Conservation (phyloP, 768 basidiomycete genomes). For the Boletus rex-veris region DNA sequence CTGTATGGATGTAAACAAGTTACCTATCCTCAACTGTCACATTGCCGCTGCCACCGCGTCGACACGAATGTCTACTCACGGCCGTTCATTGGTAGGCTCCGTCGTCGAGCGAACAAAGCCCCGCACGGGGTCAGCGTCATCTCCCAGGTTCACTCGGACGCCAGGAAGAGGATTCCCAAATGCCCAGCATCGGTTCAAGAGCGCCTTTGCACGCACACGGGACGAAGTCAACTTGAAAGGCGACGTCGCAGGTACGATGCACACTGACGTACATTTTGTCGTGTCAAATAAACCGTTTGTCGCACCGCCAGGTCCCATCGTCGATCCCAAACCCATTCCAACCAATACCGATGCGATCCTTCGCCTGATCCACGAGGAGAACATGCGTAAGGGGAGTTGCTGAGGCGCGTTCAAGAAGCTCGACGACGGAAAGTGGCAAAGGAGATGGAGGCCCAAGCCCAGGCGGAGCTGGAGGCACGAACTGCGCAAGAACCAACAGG, state of each 20-base stretch:
- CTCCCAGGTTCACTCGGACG: constrained; percentile 16
- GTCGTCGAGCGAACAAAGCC: constrained; percentile 41
- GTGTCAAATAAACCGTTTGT: constrained; percentile 20
- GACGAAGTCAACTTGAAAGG: constrained; percentile 29
- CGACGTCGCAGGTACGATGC: constrained; percentile 19
- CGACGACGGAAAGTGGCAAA: constrained; percentile 13
- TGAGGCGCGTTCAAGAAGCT: constrained; percentile 38
- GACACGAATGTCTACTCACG: constrained; percentile 20
- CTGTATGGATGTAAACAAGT: too few species aligned
- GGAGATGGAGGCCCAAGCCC: not conserved
- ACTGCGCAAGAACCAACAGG: not conserved
- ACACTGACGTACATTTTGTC: constrained; percentile 19
- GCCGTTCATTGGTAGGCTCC: constrained; percentile 39
- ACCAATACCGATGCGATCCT: constrained; percentile 44
- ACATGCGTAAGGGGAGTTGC: constrained; percentile 52
- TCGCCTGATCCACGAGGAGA: constrained; percentile 61
- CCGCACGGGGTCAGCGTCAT: constrained; percentile 21
- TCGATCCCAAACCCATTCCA: constrained; percentile 15
- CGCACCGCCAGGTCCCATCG: not conserved
- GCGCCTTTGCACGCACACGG: constrained; percentile 53
- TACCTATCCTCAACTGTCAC: too few species aligned
- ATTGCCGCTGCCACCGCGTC: not conserved
- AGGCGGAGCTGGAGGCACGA: not conserved
- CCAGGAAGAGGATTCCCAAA: constrained; percentile 55
- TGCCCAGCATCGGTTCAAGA: constrained; percentile 61